A percentile compares a stretch with the other conserved stretches of the same genome.
These are phyloP conservation scores for Babesia ovata DNA, from an alignment of 169 alveolate species.

Conservation along the genomic window DNA sequence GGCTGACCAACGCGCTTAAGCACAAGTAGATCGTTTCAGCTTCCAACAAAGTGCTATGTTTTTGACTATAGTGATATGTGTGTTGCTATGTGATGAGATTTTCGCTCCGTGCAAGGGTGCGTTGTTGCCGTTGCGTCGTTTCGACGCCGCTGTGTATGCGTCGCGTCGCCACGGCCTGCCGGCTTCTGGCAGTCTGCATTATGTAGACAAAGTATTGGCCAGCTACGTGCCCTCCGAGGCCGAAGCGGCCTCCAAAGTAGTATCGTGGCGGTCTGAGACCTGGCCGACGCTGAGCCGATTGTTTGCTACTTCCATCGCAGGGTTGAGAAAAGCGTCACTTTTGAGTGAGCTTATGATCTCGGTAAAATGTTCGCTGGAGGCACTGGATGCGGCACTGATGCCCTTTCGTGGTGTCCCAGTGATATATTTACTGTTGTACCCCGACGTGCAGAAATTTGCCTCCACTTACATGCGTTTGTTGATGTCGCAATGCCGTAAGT, in stretches of 20 bases:
- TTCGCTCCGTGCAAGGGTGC: not conserved
- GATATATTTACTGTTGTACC: not conserved
- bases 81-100: conserved; percentile 20
- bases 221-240: not conserved
- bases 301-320: not conserved
- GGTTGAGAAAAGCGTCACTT: not conserved
- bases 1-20: conserved; percentile 85
- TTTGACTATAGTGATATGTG: not conserved
- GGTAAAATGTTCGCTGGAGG: not conserved
- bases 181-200: not conserved
- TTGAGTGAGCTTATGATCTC: not conserved
- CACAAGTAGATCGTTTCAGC: conserved; percentile 29
- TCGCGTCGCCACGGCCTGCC: not conserved
- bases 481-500: not conserved
- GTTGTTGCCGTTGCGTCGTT: conserved; percentile 18
- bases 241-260: not conserved
- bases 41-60: conserved; percentile 25
- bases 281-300: not conserved
- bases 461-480: not conserved
- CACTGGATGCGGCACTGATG: not conserved
- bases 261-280: conserved; percentile 7
- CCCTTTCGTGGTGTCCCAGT: conserved; percentile 7
- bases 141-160: not conserved
- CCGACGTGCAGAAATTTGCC: not conserved
- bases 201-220: not conserved